Conservation (phyloP, 169 alveolate genomes). For the Plasmodium gonderi region DNA sequence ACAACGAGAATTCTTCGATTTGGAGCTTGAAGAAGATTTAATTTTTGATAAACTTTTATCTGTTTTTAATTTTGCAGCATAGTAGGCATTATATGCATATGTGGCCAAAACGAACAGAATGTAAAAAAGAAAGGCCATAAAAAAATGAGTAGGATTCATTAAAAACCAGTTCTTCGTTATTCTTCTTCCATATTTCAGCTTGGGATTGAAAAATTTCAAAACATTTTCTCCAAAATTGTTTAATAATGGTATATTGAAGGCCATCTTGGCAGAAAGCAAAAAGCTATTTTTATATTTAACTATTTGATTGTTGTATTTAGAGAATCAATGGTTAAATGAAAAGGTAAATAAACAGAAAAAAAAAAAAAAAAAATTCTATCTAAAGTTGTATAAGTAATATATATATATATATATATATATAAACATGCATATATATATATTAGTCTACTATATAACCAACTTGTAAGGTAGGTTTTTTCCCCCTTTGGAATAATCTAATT, state of each 20-base stretch:
- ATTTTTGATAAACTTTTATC: slow-evolving; percentile 7
- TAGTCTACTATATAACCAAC: background rate
- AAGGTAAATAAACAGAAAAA: no score
- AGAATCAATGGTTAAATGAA: no score
- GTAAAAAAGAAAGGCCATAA: slow-evolving; percentile 25
- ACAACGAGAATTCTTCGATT: background rate
- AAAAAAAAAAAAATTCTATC: no score
- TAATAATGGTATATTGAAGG: slow-evolving; percentile 15
- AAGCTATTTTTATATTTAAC: no score
- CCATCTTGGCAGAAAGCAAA: background rate
- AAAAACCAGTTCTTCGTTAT: slow-evolving; percentile 46
- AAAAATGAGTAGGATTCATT: slow-evolving; percentile 51
- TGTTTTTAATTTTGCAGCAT: background rate
- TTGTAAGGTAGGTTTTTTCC: no score
- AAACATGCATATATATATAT: background rate
- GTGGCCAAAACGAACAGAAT: slow-evolving; percentile 7
- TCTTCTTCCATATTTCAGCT: slow-evolving; percentile 33
- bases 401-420: background rate
- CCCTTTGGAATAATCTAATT: no score
- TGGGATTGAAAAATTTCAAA: slow-evolving; percentile 39
- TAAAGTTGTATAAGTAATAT: background rate
- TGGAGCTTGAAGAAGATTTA: slow-evolving; percentile 8
- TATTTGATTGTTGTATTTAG: background rate
- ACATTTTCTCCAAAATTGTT: slow-evolving; percentile 24
- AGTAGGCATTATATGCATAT: slow-evolving; percentile 12